These are phyloP conservation scores for Suillus alpinus DNA, from an alignment of 768 basidiomycete species.

Conservation along the genomic window DNA sequence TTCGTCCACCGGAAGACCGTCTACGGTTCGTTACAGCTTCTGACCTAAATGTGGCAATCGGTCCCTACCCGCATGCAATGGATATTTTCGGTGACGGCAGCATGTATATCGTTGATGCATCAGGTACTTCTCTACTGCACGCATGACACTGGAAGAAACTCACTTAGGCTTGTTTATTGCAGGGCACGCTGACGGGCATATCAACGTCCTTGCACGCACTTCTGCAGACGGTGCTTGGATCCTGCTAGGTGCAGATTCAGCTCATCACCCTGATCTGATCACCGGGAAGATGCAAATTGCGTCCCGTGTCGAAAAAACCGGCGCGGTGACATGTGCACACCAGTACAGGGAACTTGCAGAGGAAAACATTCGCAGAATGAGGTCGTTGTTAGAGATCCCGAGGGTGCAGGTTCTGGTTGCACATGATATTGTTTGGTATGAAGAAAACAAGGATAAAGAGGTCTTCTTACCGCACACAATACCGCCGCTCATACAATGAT, in stretches of 20 bases:
- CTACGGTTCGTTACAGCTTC: slow-evolving; percentile 30
- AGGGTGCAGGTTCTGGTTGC: slow-evolving; percentile 48
- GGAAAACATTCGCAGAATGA: slow-evolving; percentile 40
- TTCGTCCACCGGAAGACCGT: slow-evolving; percentile 35
- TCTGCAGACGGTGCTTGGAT: slow-evolving; percentile 50
- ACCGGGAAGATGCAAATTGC: slow-evolving; percentile 40
- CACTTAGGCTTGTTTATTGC: not conserved
- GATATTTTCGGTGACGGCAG: slow-evolving; percentile 56
- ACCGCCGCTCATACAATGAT: not conserved
- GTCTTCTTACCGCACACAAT: slow-evolving; percentile 34
- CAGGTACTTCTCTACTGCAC: slow-evolving; percentile 19
- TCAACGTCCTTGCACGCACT: slow-evolving; percentile 51
- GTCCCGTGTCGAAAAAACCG: slow-evolving; percentile 11
- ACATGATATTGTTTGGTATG: slow-evolving; percentile 54
- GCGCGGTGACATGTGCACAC: slow-evolving; percentile 40
- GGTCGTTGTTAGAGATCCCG: slow-evolving; percentile 34
- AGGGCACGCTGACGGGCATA: slow-evolving; percentile 50
- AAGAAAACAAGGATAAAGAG: slow-evolving; percentile 38
- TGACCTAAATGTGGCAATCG: slow-evolving; percentile 37
- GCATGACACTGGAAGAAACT: not conserved
- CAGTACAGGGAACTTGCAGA: slow-evolving; percentile 40
- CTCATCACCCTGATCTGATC: slow-evolving; percentile 48
- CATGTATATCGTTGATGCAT: slow-evolving; percentile 51
- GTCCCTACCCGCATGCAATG: slow-evolving; percentile 44
- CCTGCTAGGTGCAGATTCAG: slow-evolving; percentile 50